Evolutionary conservation across 768 basidiomycete genomes (phyloP).

Genomic region (Boletus bicolor): DNA sequence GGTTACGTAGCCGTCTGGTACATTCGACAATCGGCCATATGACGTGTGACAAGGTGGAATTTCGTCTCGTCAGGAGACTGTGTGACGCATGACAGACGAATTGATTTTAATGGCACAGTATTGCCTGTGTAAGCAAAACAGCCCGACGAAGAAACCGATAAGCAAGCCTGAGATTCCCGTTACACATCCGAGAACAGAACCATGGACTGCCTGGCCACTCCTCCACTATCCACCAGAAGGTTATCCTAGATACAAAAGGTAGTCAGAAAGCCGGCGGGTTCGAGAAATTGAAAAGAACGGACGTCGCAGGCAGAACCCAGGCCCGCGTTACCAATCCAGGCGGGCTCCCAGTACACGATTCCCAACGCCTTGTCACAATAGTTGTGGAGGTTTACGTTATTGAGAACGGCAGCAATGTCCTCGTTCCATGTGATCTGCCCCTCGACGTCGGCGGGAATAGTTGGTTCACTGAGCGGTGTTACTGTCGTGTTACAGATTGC

Average conservation of each 20-base stretch:
- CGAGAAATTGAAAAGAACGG: not conserved
- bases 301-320: slow-evolving; percentile 10
- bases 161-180: not conserved
- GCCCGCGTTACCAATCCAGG: slow-evolving; percentile 4
- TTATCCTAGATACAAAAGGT: slow-evolving; percentile 1
- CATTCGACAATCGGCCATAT: too few species aligned
- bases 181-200: not conserved
- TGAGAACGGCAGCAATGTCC: not conserved
- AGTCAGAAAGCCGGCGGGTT: not conserved
- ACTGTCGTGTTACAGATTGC: not conserved
- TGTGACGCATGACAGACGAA: too few species aligned
- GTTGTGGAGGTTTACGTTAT: not conserved
- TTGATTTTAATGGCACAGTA: too few species aligned
- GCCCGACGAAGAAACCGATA: too few species aligned
- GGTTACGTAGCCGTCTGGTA: too few species aligned
- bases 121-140: too few species aligned
- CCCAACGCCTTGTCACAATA: slow-evolving; percentile 8
- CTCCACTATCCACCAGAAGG: slow-evolving; percentile 4
- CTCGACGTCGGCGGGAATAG: not conserved
- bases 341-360: slow-evolving; percentile 13
- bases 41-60: too few species aligned
- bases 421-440: slow-evolving; percentile 12
- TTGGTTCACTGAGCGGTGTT: slow-evolving; percentile 9
- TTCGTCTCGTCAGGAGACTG: too few species aligned
- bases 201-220: slow-evolving; percentile 9